Evolutionary conservation across 1,284 basidiomycete genomes (phyloP).

Genomic region (Cerrena zonata): DNA sequence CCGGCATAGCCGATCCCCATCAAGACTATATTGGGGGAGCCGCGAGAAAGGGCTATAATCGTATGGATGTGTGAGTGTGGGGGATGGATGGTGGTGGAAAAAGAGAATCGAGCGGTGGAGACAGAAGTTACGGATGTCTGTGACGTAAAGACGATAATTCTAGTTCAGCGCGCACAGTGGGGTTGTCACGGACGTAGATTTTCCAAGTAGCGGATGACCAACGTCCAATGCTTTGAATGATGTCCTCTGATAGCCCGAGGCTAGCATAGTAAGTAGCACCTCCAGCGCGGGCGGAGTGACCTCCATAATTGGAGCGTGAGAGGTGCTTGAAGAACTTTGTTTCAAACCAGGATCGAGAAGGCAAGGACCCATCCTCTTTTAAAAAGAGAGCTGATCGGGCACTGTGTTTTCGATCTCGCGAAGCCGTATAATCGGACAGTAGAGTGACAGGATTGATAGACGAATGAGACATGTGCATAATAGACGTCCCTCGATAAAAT

Average conservation of each 20-base stretch:
- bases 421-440: constrained; percentile 18
- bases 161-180: not conserved
- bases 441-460: constrained; percentile 10
- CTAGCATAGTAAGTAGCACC: constrained; percentile 32
- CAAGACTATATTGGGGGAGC: not conserved
- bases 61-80: not conserved
- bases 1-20: no score
- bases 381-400: constrained; percentile 19
- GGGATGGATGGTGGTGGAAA: not conserved
- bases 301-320: constrained; percentile 14
- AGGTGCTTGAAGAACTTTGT: constrained; percentile 12
- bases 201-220: constrained; percentile 34
- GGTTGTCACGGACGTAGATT: constrained; percentile 20
- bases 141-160: not conserved
- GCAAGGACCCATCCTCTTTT: constrained; percentile 14
- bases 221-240: constrained; percentile 31
- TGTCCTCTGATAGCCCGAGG: constrained; percentile 24
- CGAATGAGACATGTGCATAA: constrained; percentile 14
- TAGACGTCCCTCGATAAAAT: constrained; percentile 22
- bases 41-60: not conserved
- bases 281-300: constrained; percentile 34
- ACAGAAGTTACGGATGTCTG: not conserved
- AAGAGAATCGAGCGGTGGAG: not conserved
- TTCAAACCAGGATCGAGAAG: constrained; percentile 25
- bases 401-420: constrained; percentile 19